Evolutionary conservation across 257 asterid genomes (phyloP).

Genomic region (Handroanthus guayacan): DNA sequence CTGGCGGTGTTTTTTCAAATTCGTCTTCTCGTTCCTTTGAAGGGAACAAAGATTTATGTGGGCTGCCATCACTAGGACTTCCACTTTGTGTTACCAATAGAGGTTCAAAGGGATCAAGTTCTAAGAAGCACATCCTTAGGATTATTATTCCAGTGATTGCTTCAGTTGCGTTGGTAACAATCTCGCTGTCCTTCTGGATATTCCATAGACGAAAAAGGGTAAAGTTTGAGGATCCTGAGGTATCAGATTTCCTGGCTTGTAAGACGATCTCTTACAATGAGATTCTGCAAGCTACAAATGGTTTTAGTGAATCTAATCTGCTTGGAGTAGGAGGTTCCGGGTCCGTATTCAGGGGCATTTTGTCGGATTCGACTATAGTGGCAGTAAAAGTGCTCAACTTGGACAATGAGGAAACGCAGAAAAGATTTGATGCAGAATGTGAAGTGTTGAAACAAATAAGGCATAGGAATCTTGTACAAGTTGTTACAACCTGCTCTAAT

Average conservation of each 20-base stretch:
- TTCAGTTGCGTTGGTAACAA: conserved; percentile 12
- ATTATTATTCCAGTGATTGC: conserved; percentile 36
- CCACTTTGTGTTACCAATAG: conserved; percentile 27
- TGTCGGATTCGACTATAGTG: conserved; percentile 37
- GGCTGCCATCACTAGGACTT: conserved; percentile 26
- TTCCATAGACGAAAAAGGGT: conserved; percentile 26
- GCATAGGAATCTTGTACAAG: conserved; percentile 50
- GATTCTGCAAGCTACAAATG: conserved; percentile 42
- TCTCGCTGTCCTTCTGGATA: conserved; percentile 30
- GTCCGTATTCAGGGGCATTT: conserved; percentile 42
- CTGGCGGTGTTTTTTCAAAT: conserved; percentile 43
- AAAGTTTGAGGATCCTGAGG: conserved; percentile 30
- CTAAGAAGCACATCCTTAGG: conserved; percentile 4
- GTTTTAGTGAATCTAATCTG: conserved; percentile 40
- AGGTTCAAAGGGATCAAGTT: conserved; percentile 21
- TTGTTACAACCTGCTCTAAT: conserved; percentile 46
- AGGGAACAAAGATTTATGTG: conserved; percentile 43
- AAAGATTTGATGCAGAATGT: conserved; percentile 45
- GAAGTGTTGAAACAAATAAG: conserved; percentile 41
- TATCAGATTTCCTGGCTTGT: conserved; percentile 22
- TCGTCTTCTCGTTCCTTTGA: conserved; percentile 40
- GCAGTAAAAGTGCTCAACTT: conserved; percentile 47
- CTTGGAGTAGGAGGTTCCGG: conserved; percentile 51
- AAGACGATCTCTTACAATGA: conserved; percentile 38
- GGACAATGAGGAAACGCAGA: conserved; percentile 31